A percentile compares a stretch with the other conserved stretches of the same genome.
These are phyloP conservation scores for Amanita polypyramis DNA, from an alignment of 768 basidiomycete genomes.

Conservation along the genomic window DNA sequence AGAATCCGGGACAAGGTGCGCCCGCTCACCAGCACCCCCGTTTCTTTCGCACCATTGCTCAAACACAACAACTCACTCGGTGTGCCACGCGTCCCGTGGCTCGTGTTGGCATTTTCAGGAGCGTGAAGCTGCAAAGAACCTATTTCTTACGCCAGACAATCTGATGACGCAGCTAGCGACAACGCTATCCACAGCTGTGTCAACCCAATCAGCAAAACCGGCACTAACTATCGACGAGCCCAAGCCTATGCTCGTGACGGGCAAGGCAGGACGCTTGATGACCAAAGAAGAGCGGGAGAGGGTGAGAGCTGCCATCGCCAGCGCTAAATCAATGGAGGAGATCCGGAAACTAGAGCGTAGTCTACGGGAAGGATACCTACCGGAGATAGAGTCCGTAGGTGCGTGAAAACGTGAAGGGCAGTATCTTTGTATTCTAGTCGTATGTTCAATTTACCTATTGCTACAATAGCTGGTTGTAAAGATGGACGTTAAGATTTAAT, in stretches of 20 bases:
- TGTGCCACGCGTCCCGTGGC: constrained; percentile 4
- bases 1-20: constrained; percentile 90
- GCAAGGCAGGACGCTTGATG: constrained; percentile 79
- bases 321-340: constrained; percentile 87
- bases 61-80: constrained; percentile 11
- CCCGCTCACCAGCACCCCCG: constrained; percentile 26
- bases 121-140: constrained; percentile 56
- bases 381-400: constrained; percentile 66
- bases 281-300: constrained; percentile 86
- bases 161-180: constrained; percentile 74
- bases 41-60: constrained; percentile 15
- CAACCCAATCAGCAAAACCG: constrained; percentile 52
- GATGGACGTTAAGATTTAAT: not conserved
- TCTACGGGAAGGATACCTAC: constrained; percentile 76
- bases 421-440: constrained; percentile 2
- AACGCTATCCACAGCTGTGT: constrained; percentile 63
- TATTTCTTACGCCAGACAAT: constrained; percentile 76
- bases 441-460: constrained; percentile 3
- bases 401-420: constrained; percentile 34
- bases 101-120: constrained; percentile 42
- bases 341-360: constrained; percentile 75
- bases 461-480: not conserved
- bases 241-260: constrained; percentile 39
- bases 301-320: constrained; percentile 79
- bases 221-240: constrained; percentile 70